Base-by-base conservation (phyloP, 2,329 filamentous ascomycete species). In the Fusarium austroafricanum region DNA sequence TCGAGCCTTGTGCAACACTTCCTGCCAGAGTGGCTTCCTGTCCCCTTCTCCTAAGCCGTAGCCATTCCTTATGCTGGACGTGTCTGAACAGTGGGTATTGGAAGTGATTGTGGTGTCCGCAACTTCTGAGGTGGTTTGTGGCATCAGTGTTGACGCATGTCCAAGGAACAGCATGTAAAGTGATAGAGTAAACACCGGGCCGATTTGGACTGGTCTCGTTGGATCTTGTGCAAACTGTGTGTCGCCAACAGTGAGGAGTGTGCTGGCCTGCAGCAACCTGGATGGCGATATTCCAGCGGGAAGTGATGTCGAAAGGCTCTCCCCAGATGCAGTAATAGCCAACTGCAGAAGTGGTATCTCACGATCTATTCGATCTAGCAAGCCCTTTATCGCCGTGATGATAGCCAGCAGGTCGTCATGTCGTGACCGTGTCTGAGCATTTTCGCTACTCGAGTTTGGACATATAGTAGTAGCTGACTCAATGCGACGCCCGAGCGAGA, bases 81-180 rank as follows among this genome's bases (percentile, higher is more conserved):
- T 43, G n/a, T 38, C 42, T 10, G 26, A 29, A 10, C 18, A 55
- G 37, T 45, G 45, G 28, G 40, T 31, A 14, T 55, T 26, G 10
- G 17, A n/a, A 51, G 49, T 28, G 10, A 40, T 20, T 37, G 51
- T 26, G 43, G 46, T 38, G n/a, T 49, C 20, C 12, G 57, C 8
- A 23, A 50, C 31, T 44, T 46, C 58, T 18, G 47, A 23, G 26
- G 61, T 23, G 26, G 21, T 20, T 7, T 66, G 46, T 45, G 71
- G 57, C 18, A 55, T 54, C n/a, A 63, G 28, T 5, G 55, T 53
- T 10, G 82, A 81, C 5, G 90, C 83, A 77, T 98, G 94, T 3
- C 93, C 92, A 3, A 90, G 85, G 73, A 98, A 99, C 1, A 98
- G 86, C 94, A 98, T 97, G 78, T 98, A 99, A 70, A 98, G 82